These are phyloP conservation scores for Sporisorium graminicola DNA, from an alignment of 1,284 basidiomycete species.

Conservation along the genomic window DNA sequence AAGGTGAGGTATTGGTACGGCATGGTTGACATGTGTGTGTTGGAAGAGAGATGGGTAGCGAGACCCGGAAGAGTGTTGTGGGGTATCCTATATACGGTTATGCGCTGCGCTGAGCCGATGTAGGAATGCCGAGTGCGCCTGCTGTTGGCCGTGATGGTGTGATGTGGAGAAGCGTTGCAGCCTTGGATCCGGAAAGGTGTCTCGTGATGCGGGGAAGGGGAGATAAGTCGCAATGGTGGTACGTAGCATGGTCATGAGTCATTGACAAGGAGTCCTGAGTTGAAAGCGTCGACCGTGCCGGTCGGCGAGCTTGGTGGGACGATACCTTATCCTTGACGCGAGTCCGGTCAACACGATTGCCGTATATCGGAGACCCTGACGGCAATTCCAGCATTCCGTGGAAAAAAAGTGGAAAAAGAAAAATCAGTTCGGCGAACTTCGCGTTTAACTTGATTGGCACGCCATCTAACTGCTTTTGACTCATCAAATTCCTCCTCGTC, in stretches of 20 bases:
- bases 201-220: slow-evolving; percentile 10
- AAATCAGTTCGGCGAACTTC: not conserved
- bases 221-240: slow-evolving; percentile 4
- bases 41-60: not conserved
- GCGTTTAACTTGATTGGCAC: not conserved
- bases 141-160: not conserved
- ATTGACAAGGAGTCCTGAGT: not conserved
- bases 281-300: too few relatives aligned
- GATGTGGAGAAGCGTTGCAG: not conserved
- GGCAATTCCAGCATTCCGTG: not conserved
- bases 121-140: not conserved
- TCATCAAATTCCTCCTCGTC: too few relatives aligned
- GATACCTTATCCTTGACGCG: too few relatives aligned
- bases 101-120: not conserved
- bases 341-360: too few relatives aligned
- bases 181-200: not conserved
- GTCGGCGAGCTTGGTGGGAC: too few relatives aligned
- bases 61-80: not conserved
- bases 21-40: slow-evolving; percentile 17
- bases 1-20: slow-evolving; percentile 51
- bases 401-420: not conserved
- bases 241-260: not conserved
- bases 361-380: slow-evolving; percentile 1
- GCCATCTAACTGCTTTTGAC: not conserved
- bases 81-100: not conserved